These are phyloP conservation scores for Mortierella alpina DNA, from an alignment of 192 early-diverging fungal species.

Conservation along the genomic window DNA sequence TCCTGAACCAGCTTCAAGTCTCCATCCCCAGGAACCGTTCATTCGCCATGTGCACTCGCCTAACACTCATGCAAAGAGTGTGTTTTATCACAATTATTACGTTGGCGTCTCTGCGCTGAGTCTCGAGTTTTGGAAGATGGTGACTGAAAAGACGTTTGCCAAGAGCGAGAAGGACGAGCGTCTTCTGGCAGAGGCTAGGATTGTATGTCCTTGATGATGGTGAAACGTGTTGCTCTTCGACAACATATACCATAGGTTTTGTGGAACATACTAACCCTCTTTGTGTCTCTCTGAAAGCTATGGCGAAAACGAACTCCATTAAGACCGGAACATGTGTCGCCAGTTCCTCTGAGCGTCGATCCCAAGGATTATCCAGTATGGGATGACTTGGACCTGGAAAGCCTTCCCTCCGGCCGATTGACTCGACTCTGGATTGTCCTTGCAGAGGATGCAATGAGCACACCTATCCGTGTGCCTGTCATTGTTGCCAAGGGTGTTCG, in stretches of 20 bases:
- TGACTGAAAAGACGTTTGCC: slow-evolving; percentile 62
- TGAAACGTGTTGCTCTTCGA: background rate
- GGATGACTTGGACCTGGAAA: slow-evolving; percentile 61
- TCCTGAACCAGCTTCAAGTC: slow-evolving; percentile 24
- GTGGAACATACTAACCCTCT: background rate
- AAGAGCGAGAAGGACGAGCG: slow-evolving; percentile 66
- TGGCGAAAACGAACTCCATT: slow-evolving; percentile 63
- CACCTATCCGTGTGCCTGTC: slow-evolving; percentile 75
- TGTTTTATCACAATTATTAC: slow-evolving; percentile 42
- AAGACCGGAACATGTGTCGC: slow-evolving; percentile 42
- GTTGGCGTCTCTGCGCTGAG: slow-evolving; percentile 46
- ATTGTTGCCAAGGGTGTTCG: slow-evolving; percentile 80
- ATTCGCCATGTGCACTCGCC: slow-evolving; percentile 39
- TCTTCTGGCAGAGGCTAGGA: slow-evolving; percentile 62
- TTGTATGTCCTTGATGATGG: slow-evolving; percentile 42
- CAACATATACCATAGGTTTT: background rate
- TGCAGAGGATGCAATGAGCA: slow-evolving; percentile 70
- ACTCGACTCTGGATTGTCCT: slow-evolving; percentile 72
- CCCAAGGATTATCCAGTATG: slow-evolving; percentile 60
- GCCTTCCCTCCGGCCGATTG: slow-evolving; percentile 65
- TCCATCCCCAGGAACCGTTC: slow-evolving; percentile 43
- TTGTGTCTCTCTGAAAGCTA: slow-evolving; percentile 30
- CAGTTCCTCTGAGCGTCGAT: slow-evolving; percentile 28
- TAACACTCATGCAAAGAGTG: slow-evolving; percentile 20
- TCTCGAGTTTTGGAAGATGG: slow-evolving; percentile 64